Evolutionary conservation across 192 early-diverging fungal species (phyloP).

Genomic region (Linnemannia exigua): DNA sequence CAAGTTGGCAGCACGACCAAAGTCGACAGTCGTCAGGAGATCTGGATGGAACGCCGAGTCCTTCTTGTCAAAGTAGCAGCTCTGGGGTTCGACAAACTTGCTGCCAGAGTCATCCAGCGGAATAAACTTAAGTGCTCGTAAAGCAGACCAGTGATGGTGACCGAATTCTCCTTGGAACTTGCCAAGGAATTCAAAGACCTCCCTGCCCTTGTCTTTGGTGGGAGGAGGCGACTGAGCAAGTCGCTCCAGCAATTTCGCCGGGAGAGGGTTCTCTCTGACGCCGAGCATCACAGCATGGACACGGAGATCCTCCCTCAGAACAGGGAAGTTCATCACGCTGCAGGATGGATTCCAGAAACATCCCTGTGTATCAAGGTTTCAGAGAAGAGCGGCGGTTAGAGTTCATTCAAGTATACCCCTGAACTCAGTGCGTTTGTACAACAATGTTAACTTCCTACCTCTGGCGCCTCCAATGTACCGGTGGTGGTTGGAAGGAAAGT

Average conservation of each 20-base stretch:
- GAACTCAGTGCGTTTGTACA: not conserved
- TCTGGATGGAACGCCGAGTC: constrained; percentile 62
- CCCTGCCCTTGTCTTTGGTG: constrained; percentile 58
- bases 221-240: constrained; percentile 49
- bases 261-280: constrained; percentile 70
- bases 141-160: constrained; percentile 64
- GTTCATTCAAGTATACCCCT: not conserved
- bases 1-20: constrained; percentile 77
- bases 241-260: constrained; percentile 50
- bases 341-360: constrained; percentile 75
- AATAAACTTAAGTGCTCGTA: constrained; percentile 73
- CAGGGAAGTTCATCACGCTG: constrained; percentile 74
- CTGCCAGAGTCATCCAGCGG: constrained; percentile 61
- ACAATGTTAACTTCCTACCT: not conserved
- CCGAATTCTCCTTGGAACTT: constrained; percentile 72
- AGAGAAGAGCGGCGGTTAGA: not conserved
- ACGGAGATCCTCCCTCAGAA: constrained; percentile 69
- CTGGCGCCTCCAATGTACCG: constrained; percentile 64
- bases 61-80: constrained; percentile 71
- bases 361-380: constrained; percentile 43
- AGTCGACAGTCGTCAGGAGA: constrained; percentile 75
- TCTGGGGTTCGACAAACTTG: constrained; percentile 57
- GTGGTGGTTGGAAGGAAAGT: constrained; percentile 75
- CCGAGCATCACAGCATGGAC: constrained; percentile 73
- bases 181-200: constrained; percentile 78